Evolutionary conservation across 768 basidiomycete genomes (phyloP), one percentile per base, ranked within the genome.

Genomic region (Mycena epipterygia): DNA sequence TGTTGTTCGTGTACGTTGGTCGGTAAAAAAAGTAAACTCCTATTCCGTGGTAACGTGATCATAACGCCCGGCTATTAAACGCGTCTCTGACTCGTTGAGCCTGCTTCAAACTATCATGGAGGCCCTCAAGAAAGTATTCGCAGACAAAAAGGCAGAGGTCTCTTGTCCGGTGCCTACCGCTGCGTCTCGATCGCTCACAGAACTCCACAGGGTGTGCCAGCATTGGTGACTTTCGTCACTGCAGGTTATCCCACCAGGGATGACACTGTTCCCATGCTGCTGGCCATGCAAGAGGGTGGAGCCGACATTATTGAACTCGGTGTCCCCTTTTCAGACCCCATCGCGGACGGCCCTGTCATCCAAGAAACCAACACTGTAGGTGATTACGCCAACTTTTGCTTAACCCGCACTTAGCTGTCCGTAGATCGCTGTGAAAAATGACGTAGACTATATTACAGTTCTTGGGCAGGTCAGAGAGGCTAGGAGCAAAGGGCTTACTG

Each of bases 271-370:
- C 91, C 94, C 2, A 87, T 96, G 67, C 80, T 98, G 85, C 89
- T 99, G 39, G 94, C 94, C 29, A 95, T 99, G 91, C 93, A 99
- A 80, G 88, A 89, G 51, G 97, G 97, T 61, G 97, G 97, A 8
- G 89, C 95, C 51, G 96, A 98, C 79, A 89, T 98, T 68, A 96
- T 99, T 70, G 97, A 99, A 80, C 88, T 99, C 21, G 97, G 97
- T 21, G 88, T 98, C 32, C 96, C 97, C 0, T 98, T 97, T 84
- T 97, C 95, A 62, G 97, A 98, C 83, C 97, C 97, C 23, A 95
- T 96, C 74, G 97, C 96, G 2, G 97, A 99, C 82, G 97, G 97
- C 0, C 95, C 94, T 29, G 91, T 90, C 4, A 98, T 99, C 70
- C 97, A 99, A 78, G 93, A 92, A 70, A 88, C 94, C 16, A 99